Evolutionary conservation across 345 rosid genomes (phyloP).

Genomic region (Eucalyptus decipiens): DNA sequence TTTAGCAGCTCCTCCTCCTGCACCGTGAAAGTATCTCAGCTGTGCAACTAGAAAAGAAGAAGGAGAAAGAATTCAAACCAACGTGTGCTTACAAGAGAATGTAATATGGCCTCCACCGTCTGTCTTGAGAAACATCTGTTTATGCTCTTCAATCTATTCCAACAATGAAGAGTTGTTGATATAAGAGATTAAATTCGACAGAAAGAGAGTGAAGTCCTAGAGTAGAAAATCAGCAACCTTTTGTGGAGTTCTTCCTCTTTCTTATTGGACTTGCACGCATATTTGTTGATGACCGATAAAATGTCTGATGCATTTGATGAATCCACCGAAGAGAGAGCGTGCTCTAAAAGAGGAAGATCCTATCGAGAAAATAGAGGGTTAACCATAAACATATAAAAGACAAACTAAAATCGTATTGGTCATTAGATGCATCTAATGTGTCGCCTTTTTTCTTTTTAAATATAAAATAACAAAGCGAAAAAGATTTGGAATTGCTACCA

Average conservation of each 20-base stretch:
- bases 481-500: too few relatives aligned
- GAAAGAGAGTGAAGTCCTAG: neutral
- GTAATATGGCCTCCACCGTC: neutral
- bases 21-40: too few relatives aligned
- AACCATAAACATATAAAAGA: neutral
- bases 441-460: neutral
- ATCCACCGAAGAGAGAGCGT: neutral
- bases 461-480: neutral
- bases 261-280: neutral
- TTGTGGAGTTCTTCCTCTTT: neutral
- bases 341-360: slow-evolving; percentile 1
- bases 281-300: neutral
- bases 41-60: neutral
- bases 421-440: neutral
- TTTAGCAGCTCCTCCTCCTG: too few relatives aligned
- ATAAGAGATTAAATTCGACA: neutral
- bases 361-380: neutral
- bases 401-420: neutral
- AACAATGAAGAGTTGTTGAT: neutral
- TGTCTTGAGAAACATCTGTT: slow-evolving; percentile 4
- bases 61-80: neutral
- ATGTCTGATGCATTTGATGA: neutral
- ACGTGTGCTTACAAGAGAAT: neutral
- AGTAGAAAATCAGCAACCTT: neutral
- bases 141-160: neutral